These are phyloP conservation scores for Backusella tuberculispora DNA, from an alignment of 192 early-diverging fungal genomes.

Conservation along the genomic window DNA sequence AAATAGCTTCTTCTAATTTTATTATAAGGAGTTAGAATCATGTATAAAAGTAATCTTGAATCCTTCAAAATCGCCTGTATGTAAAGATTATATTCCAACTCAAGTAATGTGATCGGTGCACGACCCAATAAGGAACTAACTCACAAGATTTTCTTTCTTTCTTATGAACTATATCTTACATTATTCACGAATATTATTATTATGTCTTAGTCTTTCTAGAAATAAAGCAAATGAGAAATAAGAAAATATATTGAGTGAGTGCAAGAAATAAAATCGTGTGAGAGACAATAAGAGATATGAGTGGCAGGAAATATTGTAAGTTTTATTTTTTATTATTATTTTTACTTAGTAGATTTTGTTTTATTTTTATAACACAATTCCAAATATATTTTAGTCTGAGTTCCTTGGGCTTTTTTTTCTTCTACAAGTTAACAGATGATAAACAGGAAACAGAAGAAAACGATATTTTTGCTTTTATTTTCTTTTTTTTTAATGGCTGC, in stretches of 20 bases:
- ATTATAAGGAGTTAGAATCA: neutral
- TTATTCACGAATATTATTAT: neutral
- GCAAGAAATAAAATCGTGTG: neutral
- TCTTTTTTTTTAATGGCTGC: neutral
- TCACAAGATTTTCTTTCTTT: neutral
- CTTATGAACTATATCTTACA: neutral
- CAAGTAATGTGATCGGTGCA: conserved; percentile 8
- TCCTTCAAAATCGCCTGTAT: neutral
- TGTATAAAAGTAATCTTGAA: too few relatives aligned
- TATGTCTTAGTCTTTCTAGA: neutral
- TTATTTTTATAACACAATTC: neutral
- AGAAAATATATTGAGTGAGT: neutral
- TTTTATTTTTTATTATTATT: too few relatives aligned
- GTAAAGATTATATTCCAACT: conserved; percentile 7
- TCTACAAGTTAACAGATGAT: neutral
- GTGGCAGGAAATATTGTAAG: neutral
- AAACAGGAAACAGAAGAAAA: neutral
- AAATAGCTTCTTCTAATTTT: neutral
- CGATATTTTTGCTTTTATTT: neutral
- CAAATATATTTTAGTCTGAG: neutral
- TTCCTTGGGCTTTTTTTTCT: neutral
- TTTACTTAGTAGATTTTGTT: neutral
- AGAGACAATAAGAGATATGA: neutral
- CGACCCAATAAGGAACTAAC: conserved; percentile 1
- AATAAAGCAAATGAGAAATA: neutral